Evolutionary conservation across 768 basidiomycete species (phyloP).

Genomic region (Amanita subjunquillea): DNA sequence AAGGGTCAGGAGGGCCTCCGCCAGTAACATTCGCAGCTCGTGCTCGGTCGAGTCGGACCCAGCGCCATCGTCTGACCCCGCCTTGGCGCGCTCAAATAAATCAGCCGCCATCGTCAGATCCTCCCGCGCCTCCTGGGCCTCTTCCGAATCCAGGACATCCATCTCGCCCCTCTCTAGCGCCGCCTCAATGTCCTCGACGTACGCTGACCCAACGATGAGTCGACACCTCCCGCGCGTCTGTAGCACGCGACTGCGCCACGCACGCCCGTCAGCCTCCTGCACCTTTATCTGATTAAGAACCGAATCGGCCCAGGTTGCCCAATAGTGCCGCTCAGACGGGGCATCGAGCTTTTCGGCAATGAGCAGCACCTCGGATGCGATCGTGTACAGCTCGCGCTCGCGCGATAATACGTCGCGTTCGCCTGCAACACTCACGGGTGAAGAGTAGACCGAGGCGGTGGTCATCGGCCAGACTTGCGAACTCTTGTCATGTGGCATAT

Average conservation of each 20-base stretch:
- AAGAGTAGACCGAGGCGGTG: neutral
- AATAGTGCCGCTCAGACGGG: slow-evolving; percentile 36
- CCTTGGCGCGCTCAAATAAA: slow-evolving; percentile 28
- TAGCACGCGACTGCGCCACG: slow-evolving; percentile 35
- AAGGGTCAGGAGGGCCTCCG: slow-evolving; percentile 47
- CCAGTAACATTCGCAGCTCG: slow-evolving; percentile 28
- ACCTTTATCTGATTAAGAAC: slow-evolving; percentile 56
- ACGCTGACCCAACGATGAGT: slow-evolving; percentile 45
- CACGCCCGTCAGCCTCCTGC: slow-evolving; percentile 48
- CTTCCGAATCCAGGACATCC: slow-evolving; percentile 29
- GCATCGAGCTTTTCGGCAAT: slow-evolving; percentile 45
- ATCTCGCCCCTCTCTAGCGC: slow-evolving; percentile 34
- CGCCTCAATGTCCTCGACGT: slow-evolving; percentile 45
- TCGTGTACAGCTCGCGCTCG: slow-evolving; percentile 48
- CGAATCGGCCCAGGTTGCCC: slow-evolving; percentile 53
- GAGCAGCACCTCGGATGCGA: slow-evolving; percentile 50
- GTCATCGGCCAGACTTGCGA: neutral
- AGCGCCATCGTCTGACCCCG: slow-evolving; percentile 13
- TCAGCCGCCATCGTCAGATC: slow-evolving; percentile 33
- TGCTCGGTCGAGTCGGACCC: slow-evolving; percentile 4
- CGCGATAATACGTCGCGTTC: slow-evolving; percentile 30
- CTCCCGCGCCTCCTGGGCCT: slow-evolving; percentile 47
- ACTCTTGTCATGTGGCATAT: slow-evolving; percentile 46
- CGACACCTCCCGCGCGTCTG: slow-evolving; percentile 43
- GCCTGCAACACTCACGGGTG: neutral